Percentiles rank a stretch among this genome's conserved stretches.
These are phyloP conservation scores for Eutrema salsugineum DNA, from an alignment of 441 rosid genomes.

Conservation along the genomic window DNA sequence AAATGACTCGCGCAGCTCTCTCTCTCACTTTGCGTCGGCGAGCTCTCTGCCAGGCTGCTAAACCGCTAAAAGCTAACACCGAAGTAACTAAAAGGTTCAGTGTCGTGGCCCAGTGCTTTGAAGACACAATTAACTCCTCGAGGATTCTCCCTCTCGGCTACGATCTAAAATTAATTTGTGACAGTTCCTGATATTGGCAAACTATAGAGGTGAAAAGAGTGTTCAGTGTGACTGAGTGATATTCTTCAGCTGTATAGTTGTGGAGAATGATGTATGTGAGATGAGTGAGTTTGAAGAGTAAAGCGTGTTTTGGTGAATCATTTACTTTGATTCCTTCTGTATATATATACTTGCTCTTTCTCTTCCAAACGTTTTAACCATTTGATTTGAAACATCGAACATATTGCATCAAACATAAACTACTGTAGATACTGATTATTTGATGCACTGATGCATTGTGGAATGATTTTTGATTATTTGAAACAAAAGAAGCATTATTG, in stretches of 20 bases:
- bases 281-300: constrained; percentile 26
- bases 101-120: background rate
- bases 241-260: constrained; percentile 29
- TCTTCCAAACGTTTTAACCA: too few species aligned
- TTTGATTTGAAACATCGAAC: too few species aligned
- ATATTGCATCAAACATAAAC: too few species aligned
- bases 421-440: too few species aligned
- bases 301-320: background rate
- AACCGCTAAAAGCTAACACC: background rate
- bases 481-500: too few species aligned
- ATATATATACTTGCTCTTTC: background rate
- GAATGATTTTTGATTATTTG: too few species aligned
- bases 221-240: constrained; percentile 20
- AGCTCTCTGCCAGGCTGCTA: constrained; percentile 80
- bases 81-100: constrained; percentile 5
- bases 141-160: background rate
- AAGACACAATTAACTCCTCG: background rate
- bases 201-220: constrained; percentile 6
- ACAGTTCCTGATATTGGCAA: background rate
- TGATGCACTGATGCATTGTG: too few species aligned
- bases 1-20: constrained; percentile 60
- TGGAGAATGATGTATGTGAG: constrained; percentile 18
- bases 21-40: constrained; percentile 78
- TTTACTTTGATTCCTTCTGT: constrained; percentile 8
- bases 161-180: background rate